Percentiles rank a stretch among this genome's conserved stretches.
Evolutionary conservation across 2,329 filamentous ascomycete species (phyloP).

Genomic region (Xylaria sp.): DNA sequence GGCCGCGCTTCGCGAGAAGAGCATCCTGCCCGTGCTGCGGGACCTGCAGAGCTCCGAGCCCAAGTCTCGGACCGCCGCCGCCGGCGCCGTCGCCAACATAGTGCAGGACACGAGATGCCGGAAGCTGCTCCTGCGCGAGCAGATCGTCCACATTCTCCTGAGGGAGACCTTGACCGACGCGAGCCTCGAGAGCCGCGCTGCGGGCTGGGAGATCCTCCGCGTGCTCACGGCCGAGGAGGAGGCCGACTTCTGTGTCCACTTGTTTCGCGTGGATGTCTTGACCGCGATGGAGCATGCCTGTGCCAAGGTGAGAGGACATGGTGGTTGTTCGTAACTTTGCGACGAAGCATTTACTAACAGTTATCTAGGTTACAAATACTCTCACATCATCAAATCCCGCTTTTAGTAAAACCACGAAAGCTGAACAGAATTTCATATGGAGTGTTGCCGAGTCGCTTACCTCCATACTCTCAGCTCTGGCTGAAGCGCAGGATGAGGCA

Average conservation of each 20-base stretch:
- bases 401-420: constrained; percentile 53
- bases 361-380: constrained; percentile 46
- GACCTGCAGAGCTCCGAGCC: constrained; percentile 62
- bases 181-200: constrained; percentile 63
- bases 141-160: constrained; percentile 65
- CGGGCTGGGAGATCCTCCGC: constrained; percentile 69
- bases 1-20: constrained; percentile 62
- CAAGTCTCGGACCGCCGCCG: constrained; percentile 61
- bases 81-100: constrained; percentile 62
- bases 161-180: constrained; percentile 66
- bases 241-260: constrained; percentile 66
- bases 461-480: constrained; percentile 55
- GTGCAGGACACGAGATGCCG: constrained; percentile 64
- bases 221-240: constrained; percentile 66
- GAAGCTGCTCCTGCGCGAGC: constrained; percentile 67
- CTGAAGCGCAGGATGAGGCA: constrained; percentile 64
- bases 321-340: neutral
- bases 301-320: constrained; percentile 50
- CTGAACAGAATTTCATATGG: constrained; percentile 57
- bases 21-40: constrained; percentile 64
- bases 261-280: constrained; percentile 64
- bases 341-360: constrained; percentile 3
- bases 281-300: constrained; percentile 62
- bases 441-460: constrained; percentile 58
- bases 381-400: constrained; percentile 43